These are phyloP conservation scores for Xylariales sp. DNA, from an alignment of 2,329 filamentous ascomycete species.

Conservation along the genomic window DNA sequence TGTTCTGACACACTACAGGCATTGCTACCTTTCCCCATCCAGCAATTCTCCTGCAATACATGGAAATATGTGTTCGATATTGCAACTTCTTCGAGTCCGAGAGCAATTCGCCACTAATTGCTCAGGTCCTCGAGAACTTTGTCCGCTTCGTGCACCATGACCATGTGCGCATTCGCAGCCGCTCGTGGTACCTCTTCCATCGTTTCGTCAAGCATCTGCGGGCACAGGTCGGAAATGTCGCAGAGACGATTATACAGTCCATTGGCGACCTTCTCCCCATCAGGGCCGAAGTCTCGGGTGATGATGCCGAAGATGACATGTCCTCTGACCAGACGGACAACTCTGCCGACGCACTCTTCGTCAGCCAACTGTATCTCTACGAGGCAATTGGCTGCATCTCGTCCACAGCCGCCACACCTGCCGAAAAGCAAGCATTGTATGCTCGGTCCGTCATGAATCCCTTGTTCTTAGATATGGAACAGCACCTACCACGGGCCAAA, in stretches of 20 bases:
- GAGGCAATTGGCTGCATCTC: conserved; percentile 92
- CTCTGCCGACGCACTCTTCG: conserved; percentile 86
- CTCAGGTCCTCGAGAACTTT: conserved; percentile 84
- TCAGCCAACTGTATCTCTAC: conserved; percentile 86
- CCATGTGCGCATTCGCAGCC: conserved; percentile 78
- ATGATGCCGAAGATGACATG: conserved; percentile 82
- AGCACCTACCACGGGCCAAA: conserved; percentile 70
- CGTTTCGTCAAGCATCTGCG: conserved; percentile 86
- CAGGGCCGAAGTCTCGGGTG: conserved; percentile 79
- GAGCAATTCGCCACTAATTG: conserved; percentile 61
- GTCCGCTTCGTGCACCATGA: conserved; percentile 85
- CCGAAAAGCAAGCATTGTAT: conserved; percentile 83
- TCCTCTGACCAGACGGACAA: conserved; percentile 90
- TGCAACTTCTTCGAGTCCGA: conserved; percentile 88
- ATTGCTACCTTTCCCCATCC: conserved; percentile 84
- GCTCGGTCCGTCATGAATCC: conserved; percentile 85
- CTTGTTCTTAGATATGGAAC: conserved; percentile 83
- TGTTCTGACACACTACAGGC: conserved; percentile 41
- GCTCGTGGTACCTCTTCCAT: conserved; percentile 96
- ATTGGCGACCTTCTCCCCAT: conserved; percentile 85
- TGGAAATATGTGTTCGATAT: conserved; percentile 97
- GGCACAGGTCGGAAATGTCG: conserved; percentile 78
- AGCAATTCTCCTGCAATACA: conserved; percentile 89
- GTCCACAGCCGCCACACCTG: conserved; percentile 70
- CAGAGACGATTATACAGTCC: conserved; percentile 86